Percentiles rank a stretch among this genome's conserved stretches.
Conservation (phyloP, 2,329 filamentous ascomycete species). For the Stemphylium vesicarium region DNA sequence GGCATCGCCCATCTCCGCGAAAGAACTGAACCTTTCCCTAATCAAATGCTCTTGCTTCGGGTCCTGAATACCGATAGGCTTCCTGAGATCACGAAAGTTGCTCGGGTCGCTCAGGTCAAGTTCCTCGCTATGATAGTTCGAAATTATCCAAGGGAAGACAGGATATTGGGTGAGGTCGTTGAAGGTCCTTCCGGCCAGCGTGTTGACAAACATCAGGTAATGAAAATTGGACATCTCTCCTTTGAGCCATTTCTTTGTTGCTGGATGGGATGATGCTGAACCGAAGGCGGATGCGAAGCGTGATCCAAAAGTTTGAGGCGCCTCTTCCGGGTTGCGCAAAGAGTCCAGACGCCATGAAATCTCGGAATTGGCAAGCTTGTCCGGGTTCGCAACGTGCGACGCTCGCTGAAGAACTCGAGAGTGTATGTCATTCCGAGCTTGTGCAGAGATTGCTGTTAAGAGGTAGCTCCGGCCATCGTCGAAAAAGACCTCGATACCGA, state of each 20-base stretch:
- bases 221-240: conserved; percentile 99
- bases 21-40: conserved; percentile 80
- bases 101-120: conserved; percentile 83
- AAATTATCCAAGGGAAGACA: conserved; percentile 95
- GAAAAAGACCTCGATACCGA: conserved; percentile 97
- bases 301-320: conserved; percentile 74
- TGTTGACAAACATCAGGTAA: conserved; percentile 98
- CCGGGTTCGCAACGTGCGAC: conserved; percentile 75
- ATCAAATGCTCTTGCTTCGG: conserved; percentile 77
- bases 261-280: conserved; percentile 78
- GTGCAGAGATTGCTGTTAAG: conserved; percentile 78
- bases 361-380: conserved; percentile 76
- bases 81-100: conserved; percentile 88
- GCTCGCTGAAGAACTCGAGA: conserved; percentile 77
- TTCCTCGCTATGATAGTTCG: conserved; percentile 94
- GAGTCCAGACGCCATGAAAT: conserved; percentile 92
- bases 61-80: conserved; percentile 95
- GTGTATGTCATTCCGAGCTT: conserved; percentile 79
- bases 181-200: conserved; percentile 94
- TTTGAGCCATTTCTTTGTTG: conserved; percentile 87
- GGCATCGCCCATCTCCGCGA: conserved; percentile 87
- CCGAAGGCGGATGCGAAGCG: conserved; percentile 95
- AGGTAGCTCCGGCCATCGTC: conserved; percentile 95
- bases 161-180: conserved; percentile 98
- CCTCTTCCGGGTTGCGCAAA: conserved; percentile 70